A percentile compares a stretch with the other conserved stretches of the same genome.
These are phyloP conservation scores for Taphrina confusa DNA, from an alignment of 1,139 yeast genomes.

Conservation along the genomic window DNA sequence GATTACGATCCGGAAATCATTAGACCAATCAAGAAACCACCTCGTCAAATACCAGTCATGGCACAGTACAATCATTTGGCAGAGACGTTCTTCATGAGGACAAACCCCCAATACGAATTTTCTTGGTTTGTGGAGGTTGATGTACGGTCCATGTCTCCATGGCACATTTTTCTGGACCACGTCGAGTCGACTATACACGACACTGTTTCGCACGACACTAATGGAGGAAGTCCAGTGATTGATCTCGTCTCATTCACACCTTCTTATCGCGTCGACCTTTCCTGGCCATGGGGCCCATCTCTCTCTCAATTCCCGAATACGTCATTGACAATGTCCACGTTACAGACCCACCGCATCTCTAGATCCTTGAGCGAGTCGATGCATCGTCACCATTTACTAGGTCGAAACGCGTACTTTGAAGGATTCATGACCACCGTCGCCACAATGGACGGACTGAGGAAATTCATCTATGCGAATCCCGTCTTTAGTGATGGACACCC, in stretches of 20 bases:
- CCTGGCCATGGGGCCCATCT: slow-evolving; percentile 14
- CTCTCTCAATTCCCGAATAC: not conserved
- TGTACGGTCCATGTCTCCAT: not conserved
- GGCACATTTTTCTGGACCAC: slow-evolving; percentile 6
- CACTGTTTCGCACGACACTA: not conserved
- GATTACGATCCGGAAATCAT: slow-evolving; percentile 2
- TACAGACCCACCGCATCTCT: slow-evolving; percentile 13
- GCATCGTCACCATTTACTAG: slow-evolving; percentile 1
- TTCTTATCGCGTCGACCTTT: not conserved
- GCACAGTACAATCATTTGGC: slow-evolving; percentile 16
- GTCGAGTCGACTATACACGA: not conserved
- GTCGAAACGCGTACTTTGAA: slow-evolving; percentile 12
- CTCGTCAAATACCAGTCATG: slow-evolving; percentile 1
- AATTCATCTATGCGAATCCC: slow-evolving; percentile 16
- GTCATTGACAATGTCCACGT: not conserved
- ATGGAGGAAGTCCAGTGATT: not conserved
- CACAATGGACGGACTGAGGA: not conserved
- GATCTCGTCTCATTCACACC: slow-evolving; percentile 8
- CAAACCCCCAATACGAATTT: slow-evolving; percentile 1
- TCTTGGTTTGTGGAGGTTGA: slow-evolving; percentile 10
- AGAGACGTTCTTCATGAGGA: slow-evolving; percentile 6
- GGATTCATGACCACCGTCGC: slow-evolving; percentile 14
- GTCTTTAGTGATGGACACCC: not conserved
- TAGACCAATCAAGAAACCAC: not conserved
- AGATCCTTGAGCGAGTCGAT: not conserved